phyloP scores from a whole-genome alignment of 2,329 filamentous ascomycete genomes.

The Cercospora zeina region DNA sequence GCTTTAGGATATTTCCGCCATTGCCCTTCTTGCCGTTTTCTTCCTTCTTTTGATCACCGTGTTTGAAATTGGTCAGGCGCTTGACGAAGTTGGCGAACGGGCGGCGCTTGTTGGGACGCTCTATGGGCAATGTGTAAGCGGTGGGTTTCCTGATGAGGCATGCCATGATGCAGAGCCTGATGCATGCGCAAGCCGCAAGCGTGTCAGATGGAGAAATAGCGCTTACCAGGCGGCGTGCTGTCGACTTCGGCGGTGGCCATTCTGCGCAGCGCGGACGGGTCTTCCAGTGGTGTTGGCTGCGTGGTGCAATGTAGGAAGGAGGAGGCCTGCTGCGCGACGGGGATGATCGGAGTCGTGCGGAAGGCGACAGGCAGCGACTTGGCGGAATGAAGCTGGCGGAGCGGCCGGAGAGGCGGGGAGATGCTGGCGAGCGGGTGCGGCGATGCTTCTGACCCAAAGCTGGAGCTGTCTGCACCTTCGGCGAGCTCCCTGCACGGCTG shows the following conservation, averaged over 20 bases:
- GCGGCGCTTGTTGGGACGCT: conserved; percentile 71
- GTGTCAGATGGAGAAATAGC: conserved; percentile 1
- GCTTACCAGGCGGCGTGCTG: conserved; percentile 47
- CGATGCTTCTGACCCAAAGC: neutral
- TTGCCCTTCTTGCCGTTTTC: conserved; percentile 38
- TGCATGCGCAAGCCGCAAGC: neutral
- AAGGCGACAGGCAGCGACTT: neutral
- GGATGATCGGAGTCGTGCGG: neutral
- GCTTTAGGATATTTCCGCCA: conserved; percentile 23
- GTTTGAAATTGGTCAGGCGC: conserved; percentile 86
- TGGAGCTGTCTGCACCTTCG: neutral
- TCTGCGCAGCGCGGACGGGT: neutral
- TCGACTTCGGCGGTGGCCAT: conserved; percentile 52
- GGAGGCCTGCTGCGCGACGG: conserved; percentile 2
- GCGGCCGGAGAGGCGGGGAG: neutral
- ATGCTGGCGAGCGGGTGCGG: conserved; percentile 3
- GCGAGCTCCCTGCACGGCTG: neutral
- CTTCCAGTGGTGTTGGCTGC: neutral
- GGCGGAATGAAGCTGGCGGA: neutral
- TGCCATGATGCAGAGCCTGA: conserved; percentile 1
- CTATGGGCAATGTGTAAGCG: conserved; percentile 49
- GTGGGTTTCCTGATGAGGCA: conserved; percentile 5
- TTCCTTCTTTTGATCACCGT: conserved; percentile 53
- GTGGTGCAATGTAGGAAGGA: neutral
- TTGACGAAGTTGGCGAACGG: conserved; percentile 95